phyloP scores from a whole-genome alignment of 2,329 filamentous ascomycete genomes.

The Aspergillus ustus region DNA sequence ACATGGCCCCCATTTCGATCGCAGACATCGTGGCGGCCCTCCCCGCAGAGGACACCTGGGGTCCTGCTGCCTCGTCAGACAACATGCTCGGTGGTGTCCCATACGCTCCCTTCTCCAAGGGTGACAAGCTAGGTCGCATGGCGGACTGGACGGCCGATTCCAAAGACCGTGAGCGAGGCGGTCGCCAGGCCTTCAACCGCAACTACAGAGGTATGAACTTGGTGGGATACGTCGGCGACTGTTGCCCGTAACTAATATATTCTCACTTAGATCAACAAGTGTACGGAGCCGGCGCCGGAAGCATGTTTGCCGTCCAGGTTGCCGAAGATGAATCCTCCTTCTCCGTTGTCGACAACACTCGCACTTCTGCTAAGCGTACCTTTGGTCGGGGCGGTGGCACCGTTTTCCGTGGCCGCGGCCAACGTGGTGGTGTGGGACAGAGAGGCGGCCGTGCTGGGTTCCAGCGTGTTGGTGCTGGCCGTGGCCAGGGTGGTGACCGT shows the following conservation, averaged over 20 bases:
- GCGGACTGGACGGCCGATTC: constrained; percentile 95
- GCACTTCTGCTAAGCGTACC: constrained; percentile 80
- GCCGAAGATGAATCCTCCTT: constrained; percentile 97
- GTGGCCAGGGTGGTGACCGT: constrained; percentile 67
- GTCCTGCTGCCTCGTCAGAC: constrained; percentile 78
- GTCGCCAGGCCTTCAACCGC: constrained; percentile 86
- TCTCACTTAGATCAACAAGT: constrained; percentile 80
- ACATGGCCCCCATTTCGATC: constrained; percentile 60
- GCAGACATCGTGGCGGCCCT: constrained; percentile 72
- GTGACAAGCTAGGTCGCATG: constrained; percentile 98
- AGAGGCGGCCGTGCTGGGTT: constrained; percentile 73
- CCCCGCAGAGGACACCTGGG: constrained; percentile 82
- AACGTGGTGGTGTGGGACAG: constrained; percentile 74
- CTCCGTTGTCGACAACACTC: constrained; percentile 95
- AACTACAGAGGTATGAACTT: constrained; percentile 78
- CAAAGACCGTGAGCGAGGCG: constrained; percentile 74
- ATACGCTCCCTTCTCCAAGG: constrained; percentile 97
- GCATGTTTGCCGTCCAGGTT: constrained; percentile 85
- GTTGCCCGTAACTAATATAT: neutral
- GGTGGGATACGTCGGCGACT: neutral
- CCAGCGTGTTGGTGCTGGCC: constrained; percentile 72
- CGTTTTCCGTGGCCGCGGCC: constrained; percentile 79
- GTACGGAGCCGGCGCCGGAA: constrained; percentile 86
- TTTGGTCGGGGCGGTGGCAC: constrained; percentile 86
- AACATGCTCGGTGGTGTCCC: constrained; percentile 93